These are phyloP conservation scores for Quercus phellos DNA, from an alignment of 331 rosid genomes.

Conservation along the genomic window DNA sequence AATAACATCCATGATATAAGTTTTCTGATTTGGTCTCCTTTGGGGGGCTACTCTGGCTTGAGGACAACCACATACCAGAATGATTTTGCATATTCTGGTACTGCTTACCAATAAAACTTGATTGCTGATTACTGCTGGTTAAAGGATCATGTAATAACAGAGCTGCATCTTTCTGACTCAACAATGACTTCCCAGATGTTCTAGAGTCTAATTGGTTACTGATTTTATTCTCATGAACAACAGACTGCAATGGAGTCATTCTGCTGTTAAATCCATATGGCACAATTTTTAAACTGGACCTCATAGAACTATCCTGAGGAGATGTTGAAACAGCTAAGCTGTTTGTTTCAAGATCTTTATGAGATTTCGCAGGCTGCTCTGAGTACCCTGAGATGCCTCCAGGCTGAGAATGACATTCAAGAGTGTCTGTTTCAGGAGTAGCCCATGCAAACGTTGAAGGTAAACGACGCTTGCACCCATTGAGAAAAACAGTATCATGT, in stretches of 20 bases:
- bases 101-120: slow-evolving; percentile 29
- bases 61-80: slow-evolving; percentile 23
- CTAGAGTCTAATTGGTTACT: slow-evolving; percentile 35
- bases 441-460: slow-evolving; percentile 28
- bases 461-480: slow-evolving; percentile 21
- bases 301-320: slow-evolving; percentile 22
- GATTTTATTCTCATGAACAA: slow-evolving; percentile 40
- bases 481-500: slow-evolving; percentile 23
- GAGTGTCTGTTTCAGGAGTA: slow-evolving; percentile 29
- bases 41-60: slow-evolving; percentile 30
- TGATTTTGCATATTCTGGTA: slow-evolving; percentile 36
- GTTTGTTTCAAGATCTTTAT: slow-evolving; percentile 29
- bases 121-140: slow-evolving; percentile 29
- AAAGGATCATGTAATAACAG: slow-evolving; percentile 33
- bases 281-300: slow-evolving; percentile 38
- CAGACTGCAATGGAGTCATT: slow-evolving; percentile 31
- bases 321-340: slow-evolving; percentile 36
- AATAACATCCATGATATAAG: slow-evolving; percentile 28
- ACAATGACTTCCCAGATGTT: slow-evolving; percentile 35
- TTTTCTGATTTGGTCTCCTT: slow-evolving; percentile 31
- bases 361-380: slow-evolving; percentile 27
- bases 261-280: slow-evolving; percentile 32
- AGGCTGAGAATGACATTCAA: slow-evolving; percentile 23
- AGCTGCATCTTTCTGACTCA: slow-evolving; percentile 32
- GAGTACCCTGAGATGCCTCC: slow-evolving; percentile 14